Evolutionary conservation across 352 stramenopile genomes (phyloP).

Genomic region (Pythium scleroteichum): DNA sequence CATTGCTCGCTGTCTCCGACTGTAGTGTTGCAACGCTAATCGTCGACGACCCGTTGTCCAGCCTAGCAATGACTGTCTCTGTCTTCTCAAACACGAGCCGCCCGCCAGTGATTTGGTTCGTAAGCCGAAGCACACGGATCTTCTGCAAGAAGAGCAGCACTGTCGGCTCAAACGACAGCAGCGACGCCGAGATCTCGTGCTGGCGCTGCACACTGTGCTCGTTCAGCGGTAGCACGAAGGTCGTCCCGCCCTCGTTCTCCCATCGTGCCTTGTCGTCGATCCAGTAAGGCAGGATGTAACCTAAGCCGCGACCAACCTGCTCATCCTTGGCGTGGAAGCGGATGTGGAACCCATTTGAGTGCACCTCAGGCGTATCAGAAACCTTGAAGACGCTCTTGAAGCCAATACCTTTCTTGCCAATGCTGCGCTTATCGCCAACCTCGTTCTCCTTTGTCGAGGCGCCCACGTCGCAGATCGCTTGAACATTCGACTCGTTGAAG

Average conservation of each 20-base stretch:
- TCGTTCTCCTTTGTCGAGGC: conserved; percentile 72
- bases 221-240: conserved; percentile 79
- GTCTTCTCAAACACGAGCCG: conserved; percentile 51
- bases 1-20: conserved; percentile 1
- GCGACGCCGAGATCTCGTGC: conserved; percentile 59
- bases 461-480: conserved; percentile 85
- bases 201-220: conserved; percentile 38
- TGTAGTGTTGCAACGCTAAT: conserved; percentile 24
- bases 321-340: conserved; percentile 69
- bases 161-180: conserved; percentile 73
- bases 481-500: conserved; percentile 76
- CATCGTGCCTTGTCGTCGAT: conserved; percentile 49
- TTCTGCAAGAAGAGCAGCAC: conserved; percentile 78
- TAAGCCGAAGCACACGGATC: conserved; percentile 63
- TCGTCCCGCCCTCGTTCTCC: conserved; percentile 50
- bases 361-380: conserved; percentile 76
- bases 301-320: conserved; percentile 46
- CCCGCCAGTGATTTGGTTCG: conserved; percentile 39
- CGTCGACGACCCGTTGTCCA: neutral
- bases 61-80: conserved; percentile 7
- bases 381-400: conserved; percentile 93
- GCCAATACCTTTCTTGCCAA: conserved; percentile 90
- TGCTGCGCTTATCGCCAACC: conserved; percentile 42
- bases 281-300: conserved; percentile 85
- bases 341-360: conserved; percentile 88